phyloP scores from a whole-genome alignment of 371 early-diverging fungal genomes.

The Mucor irregularis region DNA sequence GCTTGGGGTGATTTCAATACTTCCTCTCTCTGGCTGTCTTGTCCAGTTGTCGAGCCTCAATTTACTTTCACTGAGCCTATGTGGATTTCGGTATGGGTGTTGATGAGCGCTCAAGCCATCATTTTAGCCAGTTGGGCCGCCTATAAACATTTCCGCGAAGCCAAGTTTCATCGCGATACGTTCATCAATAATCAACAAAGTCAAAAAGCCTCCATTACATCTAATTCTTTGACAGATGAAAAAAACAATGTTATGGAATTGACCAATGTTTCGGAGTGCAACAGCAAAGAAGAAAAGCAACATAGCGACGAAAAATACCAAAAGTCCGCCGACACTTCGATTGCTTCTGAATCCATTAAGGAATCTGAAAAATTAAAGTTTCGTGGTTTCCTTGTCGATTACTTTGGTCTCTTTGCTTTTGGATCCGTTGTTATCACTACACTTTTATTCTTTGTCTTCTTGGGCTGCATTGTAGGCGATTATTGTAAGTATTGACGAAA shows the following conservation, averaged over 20 bases:
- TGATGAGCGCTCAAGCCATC: conserved; percentile 41
- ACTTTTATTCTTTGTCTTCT: conserved; percentile 63
- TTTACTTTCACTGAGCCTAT: conserved; percentile 60
- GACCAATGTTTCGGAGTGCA: conserved; percentile 22
- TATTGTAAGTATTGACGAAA: conserved; percentile 55
- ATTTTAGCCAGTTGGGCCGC: conserved; percentile 46
- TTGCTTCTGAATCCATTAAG: conserved; percentile 30
- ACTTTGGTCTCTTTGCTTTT: conserved; percentile 55
- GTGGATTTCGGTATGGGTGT: conserved; percentile 56
- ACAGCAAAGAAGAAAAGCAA: conserved; percentile 1
- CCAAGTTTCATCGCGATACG: conserved; percentile 13
- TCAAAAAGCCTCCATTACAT: conserved; percentile 1
- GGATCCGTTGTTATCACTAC: conserved; percentile 56
- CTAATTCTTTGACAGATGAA: too few species aligned
- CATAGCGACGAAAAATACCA: neutral
- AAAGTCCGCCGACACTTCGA: conserved; percentile 4
- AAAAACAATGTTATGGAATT: too few species aligned
- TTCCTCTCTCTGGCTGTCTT: conserved; percentile 48
- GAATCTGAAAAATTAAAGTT: conserved; percentile 54
- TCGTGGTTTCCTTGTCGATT: conserved; percentile 64
- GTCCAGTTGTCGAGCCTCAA: conserved; percentile 47
- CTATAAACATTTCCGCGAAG: conserved; percentile 30
- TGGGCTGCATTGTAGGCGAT: conserved; percentile 70
- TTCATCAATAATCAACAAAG: neutral
- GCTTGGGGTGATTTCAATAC: conserved; percentile 34